Evolutionary conservation across 1,284 basidiomycete genomes (phyloP), one percentile per base, ranked within the genome.

Genomic region (Pseudozyma thailandica): DNA sequence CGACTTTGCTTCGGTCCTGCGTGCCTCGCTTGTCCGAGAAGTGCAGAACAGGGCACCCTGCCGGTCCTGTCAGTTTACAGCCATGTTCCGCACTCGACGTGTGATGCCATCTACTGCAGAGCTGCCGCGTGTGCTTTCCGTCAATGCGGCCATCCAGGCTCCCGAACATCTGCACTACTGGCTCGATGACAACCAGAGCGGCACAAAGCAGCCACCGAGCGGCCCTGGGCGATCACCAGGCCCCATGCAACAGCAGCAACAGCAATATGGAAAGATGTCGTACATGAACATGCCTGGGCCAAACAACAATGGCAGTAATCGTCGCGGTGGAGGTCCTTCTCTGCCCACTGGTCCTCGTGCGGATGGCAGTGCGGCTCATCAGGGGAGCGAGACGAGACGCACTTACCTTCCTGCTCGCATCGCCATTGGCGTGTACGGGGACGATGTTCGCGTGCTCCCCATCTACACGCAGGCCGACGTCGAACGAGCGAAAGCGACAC

Each of bases 31-130:
- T 16, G 85, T 91, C 25, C 90, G 93, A 15, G 90, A 93, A 61
- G 89, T 90, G 55, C 87, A 88, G 28, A 91, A 94, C 75, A 93
- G 93, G 83, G 90, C 92, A 4, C 89, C 89, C 4, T 98, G 96
- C 83, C 88, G 89, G 64, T 87, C 86, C 3, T 98, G 95, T 85
- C 68, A 75, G 35, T 73, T 64, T 16, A 73, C 71, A 9, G 65
- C 71, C 46, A 69, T 73, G 65, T 73, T 73, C 61, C 87, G 89
- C 35, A 90, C 90, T 20, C 87, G 87, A 41, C 88, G 94, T 6
- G 88, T 89, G 1, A 88, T 94, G 28, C 85, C 89, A 0, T 23
- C 63, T 7, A 71, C 72, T 1, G 65, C 73, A 9, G 74, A 74
- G 55, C 84, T 98, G 3, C 95, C 95, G 0, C 89, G 91, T 0